A percentile compares a stretch with the other conserved stretches of the same genome.
phyloP scores from a whole-genome alignment of 1,139 yeast species.

The Casaregolazyma lundiana region DNA sequence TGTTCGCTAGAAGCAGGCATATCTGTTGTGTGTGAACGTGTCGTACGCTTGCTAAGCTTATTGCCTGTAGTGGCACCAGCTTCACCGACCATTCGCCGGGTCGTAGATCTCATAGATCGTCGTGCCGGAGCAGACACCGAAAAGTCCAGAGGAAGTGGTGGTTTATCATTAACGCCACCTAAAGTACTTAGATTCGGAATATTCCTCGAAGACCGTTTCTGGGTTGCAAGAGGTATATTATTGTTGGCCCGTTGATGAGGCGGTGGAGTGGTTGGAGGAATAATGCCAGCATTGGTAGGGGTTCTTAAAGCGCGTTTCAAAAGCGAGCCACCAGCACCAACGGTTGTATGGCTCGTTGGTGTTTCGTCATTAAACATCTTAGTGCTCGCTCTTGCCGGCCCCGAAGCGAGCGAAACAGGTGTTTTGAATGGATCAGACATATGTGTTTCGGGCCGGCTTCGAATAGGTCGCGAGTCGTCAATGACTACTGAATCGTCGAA shows the following conservation, averaged over 20 bases:
- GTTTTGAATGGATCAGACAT: slow-evolving; percentile 19
- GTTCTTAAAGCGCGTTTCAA: not conserved
- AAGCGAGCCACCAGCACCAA: slow-evolving; percentile 7
- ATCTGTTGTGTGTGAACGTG: not conserved
- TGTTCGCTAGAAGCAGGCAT: not conserved
- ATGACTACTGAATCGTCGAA: slow-evolving; percentile 14
- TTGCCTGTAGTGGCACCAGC: slow-evolving; percentile 5
- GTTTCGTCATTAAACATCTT: not conserved
- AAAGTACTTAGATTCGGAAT: slow-evolving; percentile 8
- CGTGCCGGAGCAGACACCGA: slow-evolving; percentile 6
- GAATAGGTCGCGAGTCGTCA: slow-evolving; percentile 9
- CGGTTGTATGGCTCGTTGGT: not conserved
- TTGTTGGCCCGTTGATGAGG: slow-evolving; percentile 8
- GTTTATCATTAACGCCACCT: slow-evolving; percentile 6
- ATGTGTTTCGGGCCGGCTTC: not conserved
- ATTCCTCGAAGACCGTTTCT: slow-evolving; percentile 23
- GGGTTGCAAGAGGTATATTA: slow-evolving; percentile 25
- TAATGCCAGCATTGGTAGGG: slow-evolving; percentile 4
- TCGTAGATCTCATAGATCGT: slow-evolving; percentile 7
- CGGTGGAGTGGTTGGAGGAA: slow-evolving; percentile 1
- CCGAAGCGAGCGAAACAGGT: slow-evolving; percentile 9
- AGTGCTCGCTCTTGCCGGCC: not conserved
- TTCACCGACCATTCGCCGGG: slow-evolving; percentile 1
- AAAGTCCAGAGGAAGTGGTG: slow-evolving; percentile 12
- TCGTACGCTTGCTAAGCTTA: not conserved